Evolutionary conservation across 306 rosid genomes (phyloP), one percentile per base, ranked within the genome.

Genomic region (Argentina anserina): DNA sequence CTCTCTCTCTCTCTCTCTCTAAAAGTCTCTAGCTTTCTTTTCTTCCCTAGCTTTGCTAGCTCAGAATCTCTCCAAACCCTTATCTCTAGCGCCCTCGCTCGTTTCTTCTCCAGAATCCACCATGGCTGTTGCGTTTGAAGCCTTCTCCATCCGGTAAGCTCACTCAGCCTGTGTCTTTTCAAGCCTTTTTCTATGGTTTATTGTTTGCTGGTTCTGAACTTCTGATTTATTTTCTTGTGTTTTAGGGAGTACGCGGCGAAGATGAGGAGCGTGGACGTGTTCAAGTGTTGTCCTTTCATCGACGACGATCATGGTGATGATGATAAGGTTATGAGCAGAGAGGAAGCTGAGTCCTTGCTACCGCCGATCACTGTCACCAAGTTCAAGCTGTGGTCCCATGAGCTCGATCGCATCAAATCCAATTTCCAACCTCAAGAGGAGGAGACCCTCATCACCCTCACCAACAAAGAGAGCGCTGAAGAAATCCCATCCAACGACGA

Each of bases 121-220:
- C 81, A 93, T 93, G 98, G 94, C 84, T 23, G 78, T 79, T 74
- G 64, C 86, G 42, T 75, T 67, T 73, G 77, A 87, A 69, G 87
- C 96, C 78, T 94, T 94, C 89, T 91, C 93, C 74, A 94, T 94
- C 81, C 85, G 99, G 99, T 89, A 65, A 70, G 72, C 63, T 45
- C 6, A 14, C 41, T 65, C 17, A 18, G 3, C 64, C 0, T 58
- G 5, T 60, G 65, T 7, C 20, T 31, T 17, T 6, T 59, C 37
- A 13, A 14, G 37, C 26, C 26, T 50, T 9, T 55, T 17, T 12
- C 28, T 29, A 21, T 58, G 20, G 36, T 58, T 50, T 4, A 2
- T 33, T 1, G 3, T 18, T 23, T 10, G 11, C 3, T 55, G n/a
- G n/a, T n/a, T n/a, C n/a, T n/a, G n/a, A n/a, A 15, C n/a, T 2